A percentile compares a stretch with the other conserved stretches of the same genome.
Conservation (phyloP, 169 alveolate genomes). For the Eimeria necatrix region DNA sequence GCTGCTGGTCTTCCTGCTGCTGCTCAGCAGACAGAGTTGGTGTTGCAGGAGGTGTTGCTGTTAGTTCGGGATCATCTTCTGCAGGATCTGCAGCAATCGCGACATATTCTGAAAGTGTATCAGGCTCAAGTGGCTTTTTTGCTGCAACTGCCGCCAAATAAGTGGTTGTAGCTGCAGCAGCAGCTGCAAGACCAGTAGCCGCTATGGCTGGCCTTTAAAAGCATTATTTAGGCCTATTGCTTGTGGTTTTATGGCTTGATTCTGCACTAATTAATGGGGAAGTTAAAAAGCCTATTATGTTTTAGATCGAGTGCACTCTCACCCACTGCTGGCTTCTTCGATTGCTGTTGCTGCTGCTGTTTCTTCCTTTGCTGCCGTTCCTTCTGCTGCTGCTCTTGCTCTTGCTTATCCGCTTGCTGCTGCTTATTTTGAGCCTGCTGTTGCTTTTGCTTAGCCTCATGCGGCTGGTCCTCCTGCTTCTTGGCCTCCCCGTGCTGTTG, state of each 20-base stretch:
- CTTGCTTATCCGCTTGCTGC: not conserved
- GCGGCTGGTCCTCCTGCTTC: not conserved
- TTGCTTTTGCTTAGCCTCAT: not conserved
- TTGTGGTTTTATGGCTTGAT: not conserved
- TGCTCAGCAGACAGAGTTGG: not conserved
- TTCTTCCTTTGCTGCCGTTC: not conserved
- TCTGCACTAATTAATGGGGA: not conserved
- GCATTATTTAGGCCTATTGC: not conserved
- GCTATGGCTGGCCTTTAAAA: not conserved
- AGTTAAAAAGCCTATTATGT: not conserved
- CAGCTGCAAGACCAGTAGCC: not conserved
- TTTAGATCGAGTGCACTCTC: not conserved
- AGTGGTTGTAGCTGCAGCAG: too few species aligned
- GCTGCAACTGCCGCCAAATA: not conserved
- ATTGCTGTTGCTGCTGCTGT: not conserved
- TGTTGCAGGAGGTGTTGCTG: constrained; percentile 17
- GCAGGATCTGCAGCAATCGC: constrained; percentile 15
- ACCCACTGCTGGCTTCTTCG: constrained; percentile 15
- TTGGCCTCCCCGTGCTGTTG: not conserved
- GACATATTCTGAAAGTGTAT: not conserved
- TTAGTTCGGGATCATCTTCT: not conserved
- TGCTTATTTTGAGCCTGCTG: not conserved
- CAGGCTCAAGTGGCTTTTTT: too few species aligned
- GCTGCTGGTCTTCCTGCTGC: constrained; percentile 9
- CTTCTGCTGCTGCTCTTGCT: not conserved